phyloP scores from a whole-genome alignment of 2,329 filamentous ascomycete genomes.

The Aspergillus awamori region DNA sequence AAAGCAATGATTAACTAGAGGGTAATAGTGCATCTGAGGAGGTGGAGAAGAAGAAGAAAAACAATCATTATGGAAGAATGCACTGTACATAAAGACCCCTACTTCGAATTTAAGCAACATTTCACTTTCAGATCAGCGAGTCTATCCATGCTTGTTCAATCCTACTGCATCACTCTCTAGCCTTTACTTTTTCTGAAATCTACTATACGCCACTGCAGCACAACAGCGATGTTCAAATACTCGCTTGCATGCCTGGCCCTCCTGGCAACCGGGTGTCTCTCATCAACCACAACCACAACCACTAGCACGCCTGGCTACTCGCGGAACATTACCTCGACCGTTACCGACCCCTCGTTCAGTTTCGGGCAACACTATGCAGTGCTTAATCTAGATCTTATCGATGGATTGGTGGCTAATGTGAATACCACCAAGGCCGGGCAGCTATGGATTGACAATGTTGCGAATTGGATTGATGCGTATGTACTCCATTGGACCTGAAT shows the following conservation, averaged over 20 bases:
- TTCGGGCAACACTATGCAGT: slow-evolving; percentile 5
- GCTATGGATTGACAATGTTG: not conserved
- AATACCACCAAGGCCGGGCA: not conserved
- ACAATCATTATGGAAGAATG: not conserved
- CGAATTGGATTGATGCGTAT: slow-evolving; percentile 2
- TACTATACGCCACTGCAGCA: not conserved
- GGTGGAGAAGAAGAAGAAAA: not conserved
- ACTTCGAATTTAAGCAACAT: too few species aligned
- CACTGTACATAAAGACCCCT: too few species aligned
- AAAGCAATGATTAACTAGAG: not conserved
- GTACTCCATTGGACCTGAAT: not conserved
- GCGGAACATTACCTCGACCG: not conserved
- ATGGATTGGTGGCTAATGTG: not conserved
- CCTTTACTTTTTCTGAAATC: too few species aligned
- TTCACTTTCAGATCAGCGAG: too few species aligned
- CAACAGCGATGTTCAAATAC: not conserved
- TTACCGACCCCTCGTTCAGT: not conserved
- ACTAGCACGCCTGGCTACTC: not conserved
- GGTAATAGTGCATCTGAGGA: not conserved
- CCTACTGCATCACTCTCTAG: too few species aligned
- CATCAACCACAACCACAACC: not conserved
- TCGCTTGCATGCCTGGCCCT: not conserved
- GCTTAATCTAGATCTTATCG: slow-evolving; percentile 5
- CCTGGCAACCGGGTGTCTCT: not conserved
- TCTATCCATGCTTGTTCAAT: too few species aligned